Conservation (phyloP, 495 filamentous ascomycete species). For the Penicillium angulare region DNA sequence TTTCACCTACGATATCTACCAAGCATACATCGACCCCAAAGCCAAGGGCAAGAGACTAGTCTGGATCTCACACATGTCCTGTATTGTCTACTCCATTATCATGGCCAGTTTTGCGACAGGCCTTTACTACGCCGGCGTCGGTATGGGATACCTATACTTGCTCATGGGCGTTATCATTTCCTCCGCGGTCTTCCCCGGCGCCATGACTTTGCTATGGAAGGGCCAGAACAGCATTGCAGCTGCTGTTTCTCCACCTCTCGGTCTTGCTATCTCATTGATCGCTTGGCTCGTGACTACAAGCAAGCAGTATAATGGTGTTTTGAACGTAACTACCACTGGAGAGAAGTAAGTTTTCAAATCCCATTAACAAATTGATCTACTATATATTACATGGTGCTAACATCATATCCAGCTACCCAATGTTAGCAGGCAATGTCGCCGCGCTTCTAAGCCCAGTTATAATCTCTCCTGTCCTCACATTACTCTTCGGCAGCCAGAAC, state of each 20-base stretch:
- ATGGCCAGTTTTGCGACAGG: conserved; percentile 86
- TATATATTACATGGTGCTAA: neutral
- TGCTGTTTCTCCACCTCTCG: conserved; percentile 71
- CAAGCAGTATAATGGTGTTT: conserved; percentile 66
- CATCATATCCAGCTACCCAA: conserved; percentile 58
- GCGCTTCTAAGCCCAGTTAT: conserved; percentile 78
- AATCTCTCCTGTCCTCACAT: conserved; percentile 77
- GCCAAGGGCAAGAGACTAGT: conserved; percentile 78
- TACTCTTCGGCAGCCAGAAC: conserved; percentile 69
- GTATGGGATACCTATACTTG: conserved; percentile 77
- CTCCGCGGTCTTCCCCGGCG: conserved; percentile 78
- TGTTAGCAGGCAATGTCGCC: conserved; percentile 83
- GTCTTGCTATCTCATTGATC: conserved; percentile 70
- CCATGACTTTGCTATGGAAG: conserved; percentile 78
- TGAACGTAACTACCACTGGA: conserved; percentile 75
- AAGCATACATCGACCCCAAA: conserved; percentile 53
- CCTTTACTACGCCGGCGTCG: conserved; percentile 67
- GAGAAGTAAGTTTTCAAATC: conserved; percentile 53
- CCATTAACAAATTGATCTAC: neutral
- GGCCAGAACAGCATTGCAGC: conserved; percentile 80
- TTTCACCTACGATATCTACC: conserved; percentile 90
- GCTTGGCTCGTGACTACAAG: conserved; percentile 91
- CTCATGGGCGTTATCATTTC: conserved; percentile 93
- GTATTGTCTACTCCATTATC: conserved; percentile 72
- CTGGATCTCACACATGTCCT: conserved; percentile 77